A percentile compares a stretch with the other conserved stretches of the same genome.
phyloP scores from a whole-genome alignment of 2,329 filamentous ascomycete genomes.

The Colletotrichum sp. region DNA sequence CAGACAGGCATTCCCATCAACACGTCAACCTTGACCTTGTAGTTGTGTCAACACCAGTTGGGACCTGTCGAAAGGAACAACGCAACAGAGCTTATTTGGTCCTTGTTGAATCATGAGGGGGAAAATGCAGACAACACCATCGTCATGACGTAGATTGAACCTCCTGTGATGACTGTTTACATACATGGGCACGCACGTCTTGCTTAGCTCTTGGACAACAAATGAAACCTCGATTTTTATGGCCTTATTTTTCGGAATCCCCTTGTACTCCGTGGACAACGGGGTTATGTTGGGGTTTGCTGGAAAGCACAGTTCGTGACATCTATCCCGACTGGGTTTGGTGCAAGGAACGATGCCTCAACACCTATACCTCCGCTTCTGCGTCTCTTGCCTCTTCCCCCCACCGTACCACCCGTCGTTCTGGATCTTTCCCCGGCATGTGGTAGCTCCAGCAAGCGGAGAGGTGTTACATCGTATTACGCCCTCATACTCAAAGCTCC shows the following conservation, averaged over 20 bases:
- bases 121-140: not conserved
- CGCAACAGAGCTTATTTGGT: not conserved
- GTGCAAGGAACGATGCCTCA: not conserved
- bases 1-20: not conserved
- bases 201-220: not conserved
- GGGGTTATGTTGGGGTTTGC: not conserved
- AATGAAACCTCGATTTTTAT: not conserved
- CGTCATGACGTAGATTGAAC: not conserved
- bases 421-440: not conserved
- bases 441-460: not conserved
- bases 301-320: not conserved
- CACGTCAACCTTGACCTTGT: not conserved
- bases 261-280: not conserved
- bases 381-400: not conserved
- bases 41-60: not conserved
- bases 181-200: not conserved
- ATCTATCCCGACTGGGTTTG: not conserved
- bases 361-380: not conserved
- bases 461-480: not conserved
- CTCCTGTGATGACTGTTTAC: not conserved
- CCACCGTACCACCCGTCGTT: not conserved
- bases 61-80: not conserved
- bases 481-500: slow-evolving; percentile 35
- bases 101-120: not conserved
- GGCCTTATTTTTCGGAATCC: not conserved